Evolutionary conservation across 306 rosid species (phyloP), one percentile per base, ranked within the genome.

Genomic region (Vigna angularis): DNA sequence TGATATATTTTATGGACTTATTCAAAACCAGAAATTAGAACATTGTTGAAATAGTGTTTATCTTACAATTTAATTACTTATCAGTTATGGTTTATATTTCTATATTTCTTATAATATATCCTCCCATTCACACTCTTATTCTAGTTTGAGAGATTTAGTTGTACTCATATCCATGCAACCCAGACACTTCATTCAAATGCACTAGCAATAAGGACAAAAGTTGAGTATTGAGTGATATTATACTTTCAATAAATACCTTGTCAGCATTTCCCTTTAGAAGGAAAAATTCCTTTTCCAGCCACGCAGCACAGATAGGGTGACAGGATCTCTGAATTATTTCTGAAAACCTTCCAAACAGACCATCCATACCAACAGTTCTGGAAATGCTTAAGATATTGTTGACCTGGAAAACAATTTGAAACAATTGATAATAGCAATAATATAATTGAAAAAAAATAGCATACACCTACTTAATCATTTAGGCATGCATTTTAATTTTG

Each of bases 241-340:
- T 74, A 34, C 66, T 76, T 70, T 73, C 66, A 20, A 70, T 63
- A 83, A 48, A 59, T 87, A 92, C 98, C 97, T 83, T 74, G 77
- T 82, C 75, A 58, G 79, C 67, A 45, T 70, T 83, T 24, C 86
- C 71, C 73, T 87, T 83, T 82, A 79, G 78, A 72, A 91, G 82
- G 66, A 38, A 36, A 82, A 82, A 90, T 74, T 91, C 99, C 9
- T 84, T 85, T 85, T 91, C 91, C 88, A 93, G 86, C 99, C 99
- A 95, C 38, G 79, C 74, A 66, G 80, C 64, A 81, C 96, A 91
- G 57, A 87, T 83, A 78, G 96, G 88, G 38, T 61, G 78, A 84
- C 86, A 85, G 26, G 89, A 87, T 44, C 84, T 91, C 73, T 76
- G 86, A 73, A 93, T 82, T 48, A 90, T 83, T 66, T 82, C 85